Evolutionary conservation across 2,329 filamentous ascomycete species (phyloP), one percentile per base, ranked within the genome.

Genomic region (Curvularia lunata): DNA sequence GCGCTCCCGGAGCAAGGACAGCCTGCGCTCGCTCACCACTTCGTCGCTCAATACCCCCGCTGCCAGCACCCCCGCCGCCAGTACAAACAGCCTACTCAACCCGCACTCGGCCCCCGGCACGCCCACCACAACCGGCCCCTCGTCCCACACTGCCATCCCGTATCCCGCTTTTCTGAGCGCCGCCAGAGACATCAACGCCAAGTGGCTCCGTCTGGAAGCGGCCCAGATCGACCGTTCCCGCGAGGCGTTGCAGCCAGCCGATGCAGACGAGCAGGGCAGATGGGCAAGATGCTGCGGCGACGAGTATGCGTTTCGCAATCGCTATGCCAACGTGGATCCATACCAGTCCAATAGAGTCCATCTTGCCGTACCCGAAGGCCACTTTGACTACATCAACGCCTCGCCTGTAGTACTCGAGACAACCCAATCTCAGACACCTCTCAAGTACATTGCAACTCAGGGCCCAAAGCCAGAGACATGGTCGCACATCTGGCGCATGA

Each of bases 401-500:
- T 80, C 77, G 25, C 81, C 81, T 1, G 81, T 83, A 25, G 61
- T 71, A 56, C 64, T 81, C 69, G 69, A 77, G 67, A 69, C 78
- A 56, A 72, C 80, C 64, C 65, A 70, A 66, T 66, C 80, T 1
- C 71, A 74, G 34, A 75, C 74, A 38, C 69, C 77, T 48, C 76
- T 79, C 55, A 84, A 84, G 53, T 98, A 96, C 77, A 97, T 99
- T 67, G 95, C 93, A 51, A 97, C 96, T 75, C 92, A 96, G 80
- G 95, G 95, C 0, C 95, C 95, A 5, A 97, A 93, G 70, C 77
- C 83, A 58, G 85, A 86, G 25, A 91, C 90, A 16, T 83, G 89
- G 54, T 86, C 88, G 65, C 92, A 96, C 72, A 91, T 96, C 64
- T 99, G 94, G 91, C 91, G 95, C 72, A 99, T 99, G 95, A 83